Conservation (phyloP, 192 early-diverging fungal species). For the Linnemannia elongata region DNA sequence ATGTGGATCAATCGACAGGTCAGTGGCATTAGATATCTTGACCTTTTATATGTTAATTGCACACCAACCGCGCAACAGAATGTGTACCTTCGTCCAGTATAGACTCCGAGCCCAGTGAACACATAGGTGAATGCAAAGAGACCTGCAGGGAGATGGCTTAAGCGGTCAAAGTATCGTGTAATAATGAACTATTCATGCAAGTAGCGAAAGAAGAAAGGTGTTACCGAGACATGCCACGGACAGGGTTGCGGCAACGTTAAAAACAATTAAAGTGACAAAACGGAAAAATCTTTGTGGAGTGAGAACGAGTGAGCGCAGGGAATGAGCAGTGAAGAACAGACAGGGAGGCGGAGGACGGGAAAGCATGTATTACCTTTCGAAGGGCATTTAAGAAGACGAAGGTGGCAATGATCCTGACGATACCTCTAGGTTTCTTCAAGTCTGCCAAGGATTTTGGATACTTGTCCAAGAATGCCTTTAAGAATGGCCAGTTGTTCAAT, state of each 20-base stretch:
- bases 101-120: constrained; percentile 14
- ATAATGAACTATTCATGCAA: constrained; percentile 10
- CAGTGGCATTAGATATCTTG: neutral
- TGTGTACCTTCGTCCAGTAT: constrained; percentile 25
- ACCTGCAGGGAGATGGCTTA: constrained; percentile 33
- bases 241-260: neutral
- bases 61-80: neutral
- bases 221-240: neutral
- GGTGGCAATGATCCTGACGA: constrained; percentile 13
- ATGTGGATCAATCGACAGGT: neutral
- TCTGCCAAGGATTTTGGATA: constrained; percentile 24
- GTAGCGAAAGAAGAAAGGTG: neutral
- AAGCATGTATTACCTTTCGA: constrained; percentile 19
- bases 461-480: constrained; percentile 23
- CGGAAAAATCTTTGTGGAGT: neutral
- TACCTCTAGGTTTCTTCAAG: constrained; percentile 4
- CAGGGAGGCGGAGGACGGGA: too few relatives aligned
- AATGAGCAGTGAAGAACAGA: neutral
- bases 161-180: constrained; percentile 31
- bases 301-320: too few relatives aligned
- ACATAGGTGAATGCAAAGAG: constrained; percentile 22
- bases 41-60: neutral
- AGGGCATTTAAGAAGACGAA: constrained; percentile 14
- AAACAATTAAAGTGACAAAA: constrained; percentile 11
- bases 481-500: neutral